Evolutionary conservation across 805 yeast genomes (phyloP), one percentile per base, ranked within the genome.

Genomic region (Saturnispora halmiae): DNA sequence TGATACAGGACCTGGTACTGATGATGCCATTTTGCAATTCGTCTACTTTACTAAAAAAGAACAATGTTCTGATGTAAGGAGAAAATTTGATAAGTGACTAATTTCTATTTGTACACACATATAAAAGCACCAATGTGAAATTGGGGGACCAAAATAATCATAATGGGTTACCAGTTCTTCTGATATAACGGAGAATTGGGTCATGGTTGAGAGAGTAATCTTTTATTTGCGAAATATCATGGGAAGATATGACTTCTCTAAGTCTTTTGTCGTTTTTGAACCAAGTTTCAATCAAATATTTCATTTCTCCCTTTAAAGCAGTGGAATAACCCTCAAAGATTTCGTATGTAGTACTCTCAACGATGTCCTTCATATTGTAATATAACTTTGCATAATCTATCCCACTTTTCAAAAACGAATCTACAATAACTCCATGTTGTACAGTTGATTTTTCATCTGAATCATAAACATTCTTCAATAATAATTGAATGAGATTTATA

Each of bases 11-110:
- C 96, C 96, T 8, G 87, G 77, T 31, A 87, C 73, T 4, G 95
- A 78, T 9, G 94, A 83, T 2, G 96, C 94, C 96, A 87, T 87
- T 25, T 20, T n/a, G 15, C n/a, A n/a, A n/a, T n/a, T n/a, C n/a
- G n/a, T n/a, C n/a, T n/a, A n/a, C n/a, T n/a, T n/a, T n/a, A n/a
- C 8, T 11, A 27, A 27, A n/a, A 27, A 31, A 31, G 16, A 31
- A 18, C 22, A 15, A n/a, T 4, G 14, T 33, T 6, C 16, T 3
- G 9, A 33, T 21, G 14, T 9, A 15, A 11, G 10, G 18, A n/a
- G 27, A 30, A 31, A 31, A 22, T 16, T 37, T 25, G 20, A 14
- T n/a, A 6, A 11, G 31, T 40, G 24, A 31, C 26, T 21, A n/a
- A 22, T 8, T 21, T n/a, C n/a, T 14, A 19, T 13, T 26, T 32